A percentile compares a stretch with the other conserved stretches of the same genome.
Evolutionary conservation across 2,329 filamentous ascomycete genomes (phyloP).

Genomic region (Verticillium dahliae): DNA sequence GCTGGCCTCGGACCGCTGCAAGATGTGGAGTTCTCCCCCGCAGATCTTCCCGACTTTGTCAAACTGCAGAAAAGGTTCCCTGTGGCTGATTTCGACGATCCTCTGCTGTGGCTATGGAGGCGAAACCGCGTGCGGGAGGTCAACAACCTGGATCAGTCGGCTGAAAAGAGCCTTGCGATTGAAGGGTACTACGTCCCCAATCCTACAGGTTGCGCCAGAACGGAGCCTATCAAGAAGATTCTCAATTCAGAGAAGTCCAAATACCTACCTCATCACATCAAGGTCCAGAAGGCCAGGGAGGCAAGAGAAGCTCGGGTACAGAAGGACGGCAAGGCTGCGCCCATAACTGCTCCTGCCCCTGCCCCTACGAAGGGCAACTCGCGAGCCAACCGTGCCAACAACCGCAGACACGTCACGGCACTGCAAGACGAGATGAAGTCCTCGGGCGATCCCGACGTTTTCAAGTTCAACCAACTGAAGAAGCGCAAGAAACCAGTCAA

Average conservation of each 20-base stretch:
- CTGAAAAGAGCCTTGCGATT: constrained; percentile 34
- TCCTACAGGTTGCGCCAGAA: constrained; percentile 75
- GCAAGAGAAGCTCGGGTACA: constrained; percentile 75
- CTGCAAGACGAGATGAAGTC: constrained; percentile 92
- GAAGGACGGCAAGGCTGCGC: constrained; percentile 60
- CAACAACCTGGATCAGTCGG: constrained; percentile 32
- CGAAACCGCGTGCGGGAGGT: constrained; percentile 49
- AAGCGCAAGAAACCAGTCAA: constrained; percentile 99
- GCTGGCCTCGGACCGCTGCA: constrained; percentile 40
- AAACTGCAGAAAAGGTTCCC: constrained; percentile 43
- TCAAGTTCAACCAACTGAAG: constrained; percentile 98
- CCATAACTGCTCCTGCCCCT: constrained; percentile 65
- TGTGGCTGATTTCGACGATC: constrained; percentile 36
- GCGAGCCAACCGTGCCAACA: constrained; percentile 89
- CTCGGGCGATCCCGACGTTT: constrained; percentile 78
- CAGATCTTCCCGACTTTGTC: constrained; percentile 41
- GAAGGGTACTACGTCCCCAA: constrained; percentile 79
- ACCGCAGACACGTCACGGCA: constrained; percentile 88
- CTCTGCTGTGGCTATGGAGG: constrained; percentile 51
- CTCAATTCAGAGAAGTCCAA: constrained; percentile 96
- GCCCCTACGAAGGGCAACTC: constrained; percentile 82
- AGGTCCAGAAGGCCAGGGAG: constrained; percentile 84
- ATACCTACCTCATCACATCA: constrained; percentile 95
- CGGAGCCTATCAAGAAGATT: constrained; percentile 92
- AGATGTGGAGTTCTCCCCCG: constrained; percentile 32